These are phyloP conservation scores for Eremothecium cymbalariae DNA, from an alignment of 1,139 yeast species.

Conservation along the genomic window DNA sequence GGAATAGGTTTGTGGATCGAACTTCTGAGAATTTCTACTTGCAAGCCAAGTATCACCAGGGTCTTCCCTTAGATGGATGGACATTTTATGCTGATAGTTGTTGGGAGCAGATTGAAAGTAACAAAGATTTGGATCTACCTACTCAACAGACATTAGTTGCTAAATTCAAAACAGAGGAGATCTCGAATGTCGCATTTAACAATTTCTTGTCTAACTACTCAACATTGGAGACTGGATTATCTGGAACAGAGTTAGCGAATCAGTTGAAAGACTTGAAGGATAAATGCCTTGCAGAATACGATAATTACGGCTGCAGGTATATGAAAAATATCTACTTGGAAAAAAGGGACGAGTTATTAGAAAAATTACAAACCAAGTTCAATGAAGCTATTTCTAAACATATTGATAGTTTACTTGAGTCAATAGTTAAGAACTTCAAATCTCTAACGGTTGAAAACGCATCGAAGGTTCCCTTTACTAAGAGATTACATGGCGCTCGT, in stretches of 20 bases:
- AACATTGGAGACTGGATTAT: slow-evolving; percentile 14
- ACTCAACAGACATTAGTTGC: slow-evolving; percentile 95
- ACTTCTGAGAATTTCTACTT: slow-evolving; percentile 38
- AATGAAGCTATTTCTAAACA: slow-evolving; percentile 24
- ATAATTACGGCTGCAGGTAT: slow-evolving; percentile 66
- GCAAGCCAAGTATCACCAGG: slow-evolving; percentile 68
- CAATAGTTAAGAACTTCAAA: slow-evolving; percentile 12
- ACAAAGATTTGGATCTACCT: slow-evolving; percentile 90
- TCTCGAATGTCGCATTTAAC: slow-evolving; percentile 36
- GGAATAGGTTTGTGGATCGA: slow-evolving; percentile 39
- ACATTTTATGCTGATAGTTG: slow-evolving; percentile 81
- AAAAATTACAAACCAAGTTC: slow-evolving; percentile 41
- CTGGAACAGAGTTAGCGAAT: slow-evolving; percentile 37
- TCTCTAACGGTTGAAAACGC: slow-evolving; percentile 13
- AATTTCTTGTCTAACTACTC: slow-evolving; percentile 20
- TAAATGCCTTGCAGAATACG: slow-evolving; percentile 46
- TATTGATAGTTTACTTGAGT: slow-evolving; percentile 10
- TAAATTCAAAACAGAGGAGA: slow-evolving; percentile 89
- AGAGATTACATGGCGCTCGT: slow-evolving; percentile 20
- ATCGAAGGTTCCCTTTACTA: slow-evolving; percentile 17
- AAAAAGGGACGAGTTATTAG: slow-evolving; percentile 43
- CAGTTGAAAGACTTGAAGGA: slow-evolving; percentile 38
- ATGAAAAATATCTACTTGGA: slow-evolving; percentile 55
- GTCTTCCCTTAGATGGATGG: slow-evolving; percentile 95
- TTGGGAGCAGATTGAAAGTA: slow-evolving; percentile 89